Evolutionary conservation across 805 yeast species (phyloP).

Genomic region (Wickerhamiella dianesei): DNA sequence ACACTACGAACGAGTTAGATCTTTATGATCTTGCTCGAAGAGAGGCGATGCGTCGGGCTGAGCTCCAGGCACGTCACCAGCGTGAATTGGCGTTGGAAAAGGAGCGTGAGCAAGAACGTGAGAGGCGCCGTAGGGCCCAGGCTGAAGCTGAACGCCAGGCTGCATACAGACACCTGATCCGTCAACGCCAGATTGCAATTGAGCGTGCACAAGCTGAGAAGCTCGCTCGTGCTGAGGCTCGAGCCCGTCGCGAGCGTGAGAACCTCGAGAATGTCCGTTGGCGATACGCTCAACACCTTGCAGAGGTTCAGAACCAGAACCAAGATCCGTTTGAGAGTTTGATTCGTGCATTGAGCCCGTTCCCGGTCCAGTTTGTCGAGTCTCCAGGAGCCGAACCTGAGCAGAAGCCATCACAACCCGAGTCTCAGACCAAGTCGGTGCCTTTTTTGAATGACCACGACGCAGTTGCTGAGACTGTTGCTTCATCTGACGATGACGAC

Average conservation of each 20-base stretch:
- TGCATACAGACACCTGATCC: neutral
- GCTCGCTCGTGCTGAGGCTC: constrained; percentile 6
- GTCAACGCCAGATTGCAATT: constrained; percentile 1
- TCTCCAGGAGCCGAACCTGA: neutral
- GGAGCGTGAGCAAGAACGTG: neutral
- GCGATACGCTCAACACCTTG: neutral
- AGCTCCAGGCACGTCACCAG: neutral
- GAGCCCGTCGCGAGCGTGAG: neutral
- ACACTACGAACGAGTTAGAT: neutral
- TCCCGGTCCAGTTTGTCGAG: neutral
- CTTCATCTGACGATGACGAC: neutral
- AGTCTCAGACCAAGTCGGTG: neutral
- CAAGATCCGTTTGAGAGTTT: neutral
- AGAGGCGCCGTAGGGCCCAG: neutral
- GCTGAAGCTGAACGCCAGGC: neutral
- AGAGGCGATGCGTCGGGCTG: neutral
- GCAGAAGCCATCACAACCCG: neutral
- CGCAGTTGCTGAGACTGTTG: neutral
- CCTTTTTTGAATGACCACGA: neutral
- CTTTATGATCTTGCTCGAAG: neutral
- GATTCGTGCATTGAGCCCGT: neutral
- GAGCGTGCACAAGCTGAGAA: neutral
- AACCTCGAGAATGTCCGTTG: neutral
- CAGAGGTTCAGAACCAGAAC: neutral
- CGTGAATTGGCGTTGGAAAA: neutral